Conservation (phyloP, 331 rosid species). For the Dryas integrifolia region DNA sequence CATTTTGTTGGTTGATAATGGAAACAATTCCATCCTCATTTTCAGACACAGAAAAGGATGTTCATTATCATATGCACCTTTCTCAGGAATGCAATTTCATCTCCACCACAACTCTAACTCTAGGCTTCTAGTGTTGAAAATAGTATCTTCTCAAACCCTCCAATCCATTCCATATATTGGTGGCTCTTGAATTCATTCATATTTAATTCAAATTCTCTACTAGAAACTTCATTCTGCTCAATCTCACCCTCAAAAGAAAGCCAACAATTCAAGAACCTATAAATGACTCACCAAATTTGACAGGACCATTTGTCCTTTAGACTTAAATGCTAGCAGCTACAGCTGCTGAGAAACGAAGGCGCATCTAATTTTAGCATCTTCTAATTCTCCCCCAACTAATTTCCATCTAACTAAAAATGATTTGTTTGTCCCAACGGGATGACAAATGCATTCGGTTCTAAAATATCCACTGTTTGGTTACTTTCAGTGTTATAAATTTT, state of each 20-base stretch:
- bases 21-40: not conserved
- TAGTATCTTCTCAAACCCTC: not conserved
- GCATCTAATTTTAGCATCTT: constrained; percentile 28
- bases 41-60: not conserved
- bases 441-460: constrained; percentile 28
- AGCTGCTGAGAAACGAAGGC: constrained; percentile 40
- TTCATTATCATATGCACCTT: not conserved
- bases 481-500: constrained; percentile 28
- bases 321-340: constrained; percentile 12
- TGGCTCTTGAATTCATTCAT: not conserved
- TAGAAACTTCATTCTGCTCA: constrained; percentile 16
- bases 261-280: not conserved
- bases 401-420: constrained; percentile 26
- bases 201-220: not conserved
- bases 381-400: constrained; percentile 15
- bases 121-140: not conserved
- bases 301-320: constrained; percentile 22
- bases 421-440: constrained; percentile 29
- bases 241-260: not conserved
- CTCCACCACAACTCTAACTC: constrained; percentile 19
- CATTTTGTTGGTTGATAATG: too few relatives aligned
- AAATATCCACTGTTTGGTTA: constrained; percentile 60
- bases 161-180: not conserved
- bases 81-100: not conserved
- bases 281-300: constrained; percentile 13